These are phyloP conservation scores for Mucor racemosus DNA, from an alignment of 371 early-diverging fungal species.

Conservation along the genomic window DNA sequence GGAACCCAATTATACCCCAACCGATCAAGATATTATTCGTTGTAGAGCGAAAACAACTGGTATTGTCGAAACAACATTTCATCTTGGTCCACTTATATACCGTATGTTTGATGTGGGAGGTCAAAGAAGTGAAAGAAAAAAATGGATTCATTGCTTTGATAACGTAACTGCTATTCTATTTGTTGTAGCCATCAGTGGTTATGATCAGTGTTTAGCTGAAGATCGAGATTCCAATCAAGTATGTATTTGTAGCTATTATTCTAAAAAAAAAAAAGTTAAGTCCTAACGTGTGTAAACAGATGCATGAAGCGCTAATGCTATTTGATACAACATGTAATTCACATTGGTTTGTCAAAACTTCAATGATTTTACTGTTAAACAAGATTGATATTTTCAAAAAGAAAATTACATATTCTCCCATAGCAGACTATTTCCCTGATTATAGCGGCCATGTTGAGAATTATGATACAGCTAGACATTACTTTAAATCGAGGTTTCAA, in stretches of 20 bases:
- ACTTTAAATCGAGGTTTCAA: constrained; percentile 48
- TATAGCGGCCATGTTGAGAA: constrained; percentile 57
- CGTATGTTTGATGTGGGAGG: constrained; percentile 95
- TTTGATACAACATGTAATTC: constrained; percentile 96
- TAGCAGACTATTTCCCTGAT: constrained; percentile 89
- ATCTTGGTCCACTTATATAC: constrained; percentile 81
- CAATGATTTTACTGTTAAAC: constrained; percentile 94
- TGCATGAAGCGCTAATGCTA: constrained; percentile 93
- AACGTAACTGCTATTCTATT: constrained; percentile 94
- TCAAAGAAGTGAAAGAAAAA: constrained; percentile 90
- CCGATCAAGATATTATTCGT: constrained; percentile 87
- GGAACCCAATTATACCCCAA: constrained; percentile 74
- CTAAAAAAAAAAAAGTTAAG: too few species aligned
- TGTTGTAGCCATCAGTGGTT: constrained; percentile 91
- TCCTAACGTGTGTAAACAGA: constrained; percentile 48
- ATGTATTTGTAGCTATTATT: constrained; percentile 36
- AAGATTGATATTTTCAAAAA: constrained; percentile 94
- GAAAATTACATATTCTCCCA: constrained; percentile 79
- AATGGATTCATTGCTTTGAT: constrained; percentile 95
- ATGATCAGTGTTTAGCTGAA: constrained; percentile 93
- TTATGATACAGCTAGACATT: constrained; percentile 34
- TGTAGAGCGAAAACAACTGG: constrained; percentile 88
- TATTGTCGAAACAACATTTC: constrained; percentile 85
- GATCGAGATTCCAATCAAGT: constrained; percentile 79
- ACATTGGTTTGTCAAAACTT: constrained; percentile 90